phyloP scores from a whole-genome alignment of 495 filamentous ascomycete species.

The Barbatosphaeria neglecta region DNA sequence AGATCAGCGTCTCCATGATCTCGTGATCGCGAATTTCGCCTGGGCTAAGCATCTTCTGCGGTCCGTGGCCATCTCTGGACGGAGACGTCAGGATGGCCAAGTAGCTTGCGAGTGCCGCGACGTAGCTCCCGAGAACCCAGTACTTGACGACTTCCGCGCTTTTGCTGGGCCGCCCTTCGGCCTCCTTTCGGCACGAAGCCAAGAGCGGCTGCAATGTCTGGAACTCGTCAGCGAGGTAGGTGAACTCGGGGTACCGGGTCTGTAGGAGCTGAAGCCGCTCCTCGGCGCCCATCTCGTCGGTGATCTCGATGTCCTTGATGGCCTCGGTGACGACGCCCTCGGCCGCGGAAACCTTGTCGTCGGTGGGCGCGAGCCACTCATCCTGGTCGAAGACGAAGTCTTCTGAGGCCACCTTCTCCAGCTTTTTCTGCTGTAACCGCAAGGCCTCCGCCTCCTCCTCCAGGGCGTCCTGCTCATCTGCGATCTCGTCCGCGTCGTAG shows the following conservation, averaged over 20 bases:
- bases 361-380: slow-evolving; percentile 54
- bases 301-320: slow-evolving; percentile 69
- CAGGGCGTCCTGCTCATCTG: slow-evolving; percentile 82
- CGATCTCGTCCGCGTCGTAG: slow-evolving; percentile 80
- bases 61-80: slow-evolving; percentile 38
- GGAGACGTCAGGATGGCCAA: slow-evolving; percentile 79
- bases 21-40: slow-evolving; percentile 72
- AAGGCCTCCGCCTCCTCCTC: slow-evolving; percentile 87
- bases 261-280: slow-evolving; percentile 69
- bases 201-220: slow-evolving; percentile 56
- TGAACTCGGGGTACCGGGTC: slow-evolving; percentile 81
- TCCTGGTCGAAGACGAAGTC: slow-evolving; percentile 88
- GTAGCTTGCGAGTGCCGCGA: slow-evolving; percentile 82
- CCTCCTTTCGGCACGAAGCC: slow-evolving; percentile 36
- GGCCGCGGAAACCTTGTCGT: slow-evolving; percentile 30
- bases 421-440: slow-evolving; percentile 76
- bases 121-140: slow-evolving; percentile 67
- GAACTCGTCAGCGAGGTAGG: slow-evolving; percentile 72
- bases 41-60: slow-evolving; percentile 47
- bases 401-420: slow-evolving; percentile 71
- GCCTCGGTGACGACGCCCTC: slow-evolving; percentile 63
- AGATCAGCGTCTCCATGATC: slow-evolving; percentile 74
- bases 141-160: slow-evolving; percentile 53
- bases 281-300: slow-evolving; percentile 61
- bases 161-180: slow-evolving; percentile 43